Base-by-base conservation (phyloP, 2,329 filamentous ascomycete genomes). In the Zalaria sp. region DNA sequence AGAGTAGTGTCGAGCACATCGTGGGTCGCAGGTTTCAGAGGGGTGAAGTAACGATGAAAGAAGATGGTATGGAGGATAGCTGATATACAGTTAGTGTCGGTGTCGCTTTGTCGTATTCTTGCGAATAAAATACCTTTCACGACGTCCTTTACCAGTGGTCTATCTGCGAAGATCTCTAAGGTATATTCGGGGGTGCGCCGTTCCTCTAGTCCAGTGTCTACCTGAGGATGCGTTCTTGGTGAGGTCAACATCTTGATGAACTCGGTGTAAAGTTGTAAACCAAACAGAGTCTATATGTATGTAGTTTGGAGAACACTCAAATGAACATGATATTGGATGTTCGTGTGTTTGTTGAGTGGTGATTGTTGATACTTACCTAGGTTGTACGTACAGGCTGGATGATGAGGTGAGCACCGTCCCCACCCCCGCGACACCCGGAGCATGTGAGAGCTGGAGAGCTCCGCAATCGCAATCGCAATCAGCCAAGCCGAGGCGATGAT, bases 11-110 rank as follows among this genome's bases (percentile, higher is more conserved):
- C 88, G 50, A 95, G 79, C 48, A 95, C 79, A 57, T 95, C 88
- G 65, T 86, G 81, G 48, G 85, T 87, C 48, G 77, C 75, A 4
- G 91, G 89, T 35, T 76, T 70, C 52, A 95, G 75, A 44, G 85
- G 80, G 43, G 86, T 86, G 70, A 96, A 95, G 75, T 89, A 93
- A 57, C 91, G 83, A 68, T 95, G 88, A 73, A 96, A 96, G 77
- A 96, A 98, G 61, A 96, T 95, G 39, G 88, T 93, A 62, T 95
- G 88, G 39, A 96, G 75, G 59, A 95, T 83, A 49, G 83, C 89
- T 93, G 54, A 34, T 37, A 35, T 45, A 56, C 88, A 89, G 77
- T 89, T 88, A 48, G 96, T 80, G 43, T 96, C 82, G 58, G 96
- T 89, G 61, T 83, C 85, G 50, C 95, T 85, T 42, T 83, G 91